These are phyloP conservation scores for Citrus glauca DNA, from an alignment of 345 rosid genomes.

Conservation along the genomic window DNA sequence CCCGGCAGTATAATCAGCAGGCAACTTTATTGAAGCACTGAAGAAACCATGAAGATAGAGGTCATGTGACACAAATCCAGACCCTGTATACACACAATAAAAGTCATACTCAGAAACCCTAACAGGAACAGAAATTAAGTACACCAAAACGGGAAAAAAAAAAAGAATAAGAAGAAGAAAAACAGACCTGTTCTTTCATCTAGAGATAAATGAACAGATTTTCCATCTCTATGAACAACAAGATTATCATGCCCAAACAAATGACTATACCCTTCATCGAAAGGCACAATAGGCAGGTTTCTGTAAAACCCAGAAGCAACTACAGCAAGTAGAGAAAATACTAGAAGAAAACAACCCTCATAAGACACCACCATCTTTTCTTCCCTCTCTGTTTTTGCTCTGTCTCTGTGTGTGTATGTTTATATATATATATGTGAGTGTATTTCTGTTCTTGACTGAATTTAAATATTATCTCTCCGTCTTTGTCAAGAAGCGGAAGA, in stretches of 20 bases:
- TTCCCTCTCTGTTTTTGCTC: background rate
- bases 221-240: slow-evolving; percentile 69
- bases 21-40: slow-evolving; percentile 89
- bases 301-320: slow-evolving; percentile 52
- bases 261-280: slow-evolving; percentile 89
- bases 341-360: slow-evolving; percentile 24
- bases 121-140: background rate
- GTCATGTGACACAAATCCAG: slow-evolving; percentile 96
- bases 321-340: slow-evolving; percentile 35
- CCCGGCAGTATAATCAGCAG: slow-evolving; percentile 97
- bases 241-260: slow-evolving; percentile 88
- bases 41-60: slow-evolving; percentile 89
- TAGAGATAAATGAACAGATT: slow-evolving; percentile 72
- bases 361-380: slow-evolving; percentile 27
- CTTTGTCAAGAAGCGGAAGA: background rate
- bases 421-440: background rate
- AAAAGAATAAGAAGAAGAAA: background rate
- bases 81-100: slow-evolving; percentile 47
- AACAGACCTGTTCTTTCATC: slow-evolving; percentile 84
- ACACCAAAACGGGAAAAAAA: background rate
- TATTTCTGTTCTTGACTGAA: background rate
- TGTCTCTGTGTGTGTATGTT: background rate
- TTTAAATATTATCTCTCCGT: background rate
- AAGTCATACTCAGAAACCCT: background rate
- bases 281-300: slow-evolving; percentile 52